These are phyloP conservation scores for Neobulgaria alba DNA, from an alignment of 2,329 filamentous ascomycete species.

Conservation along the genomic window DNA sequence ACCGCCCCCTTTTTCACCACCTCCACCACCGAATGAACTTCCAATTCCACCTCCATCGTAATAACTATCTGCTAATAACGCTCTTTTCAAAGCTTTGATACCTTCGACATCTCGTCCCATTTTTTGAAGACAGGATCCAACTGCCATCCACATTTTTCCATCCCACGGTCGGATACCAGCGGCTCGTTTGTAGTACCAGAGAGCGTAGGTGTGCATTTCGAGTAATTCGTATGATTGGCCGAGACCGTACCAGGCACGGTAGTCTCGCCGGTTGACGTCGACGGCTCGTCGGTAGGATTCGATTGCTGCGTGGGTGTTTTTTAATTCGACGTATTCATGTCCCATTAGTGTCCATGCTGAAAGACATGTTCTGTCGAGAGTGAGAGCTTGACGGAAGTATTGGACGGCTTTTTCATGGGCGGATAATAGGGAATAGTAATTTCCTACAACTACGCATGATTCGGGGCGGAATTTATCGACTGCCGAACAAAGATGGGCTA, in stretches of 20 bases:
- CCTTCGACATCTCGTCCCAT: slow-evolving; percentile 82
- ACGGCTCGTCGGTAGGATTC: slow-evolving; percentile 94
- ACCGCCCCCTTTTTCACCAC: slow-evolving; percentile 37
- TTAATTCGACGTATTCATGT: slow-evolving; percentile 96
- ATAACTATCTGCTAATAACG: slow-evolving; percentile 78
- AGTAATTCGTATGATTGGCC: slow-evolving; percentile 96
- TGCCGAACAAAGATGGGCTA: slow-evolving; percentile 82
- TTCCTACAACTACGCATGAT: slow-evolving; percentile 92
- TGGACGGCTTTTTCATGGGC: slow-evolving; percentile 97
- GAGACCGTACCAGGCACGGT: slow-evolving; percentile 94
- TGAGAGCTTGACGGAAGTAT: slow-evolving; percentile 90
- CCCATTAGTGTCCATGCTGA: slow-evolving; percentile 99
- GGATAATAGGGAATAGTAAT: slow-evolving; percentile 91
- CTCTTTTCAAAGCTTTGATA: slow-evolving; percentile 91
- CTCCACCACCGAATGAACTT: slow-evolving; percentile 32
- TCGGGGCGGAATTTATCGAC: slow-evolving; percentile 96
- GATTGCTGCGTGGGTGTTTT: slow-evolving; percentile 96
- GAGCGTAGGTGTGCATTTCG: slow-evolving; percentile 93
- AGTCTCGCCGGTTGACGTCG: slow-evolving; percentile 91
- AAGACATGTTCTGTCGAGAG: slow-evolving; percentile 80
- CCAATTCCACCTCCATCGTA: slow-evolving; percentile 56
- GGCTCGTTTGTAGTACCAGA: slow-evolving; percentile 97
- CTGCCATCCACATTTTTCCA: slow-evolving; percentile 97
- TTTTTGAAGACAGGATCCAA: slow-evolving; percentile 83
- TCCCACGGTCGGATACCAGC: slow-evolving; percentile 91